Percentiles rank a stretch among this genome's conserved stretches.
phyloP scores from a whole-genome alignment of 805 yeast species.

The Lachancea thermotolerans region DNA sequence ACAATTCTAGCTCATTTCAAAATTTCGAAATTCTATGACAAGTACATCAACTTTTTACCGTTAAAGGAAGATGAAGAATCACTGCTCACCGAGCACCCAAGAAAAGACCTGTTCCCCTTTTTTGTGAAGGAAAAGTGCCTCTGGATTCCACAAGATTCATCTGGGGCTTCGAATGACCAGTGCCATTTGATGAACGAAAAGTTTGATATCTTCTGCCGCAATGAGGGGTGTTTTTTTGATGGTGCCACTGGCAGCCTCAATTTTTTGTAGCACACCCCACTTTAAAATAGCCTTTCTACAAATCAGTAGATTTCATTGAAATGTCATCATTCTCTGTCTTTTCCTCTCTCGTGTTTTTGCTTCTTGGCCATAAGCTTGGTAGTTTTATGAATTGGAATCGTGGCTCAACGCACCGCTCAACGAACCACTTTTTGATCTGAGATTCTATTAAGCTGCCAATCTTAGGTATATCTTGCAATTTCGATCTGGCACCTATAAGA shows the following conservation, averaged over 20 bases:
- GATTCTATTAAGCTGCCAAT: constrained; percentile 78
- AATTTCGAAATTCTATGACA: constrained; percentile 29
- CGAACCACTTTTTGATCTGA: constrained; percentile 79
- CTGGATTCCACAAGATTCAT: constrained; percentile 40
- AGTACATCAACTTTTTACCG: not conserved
- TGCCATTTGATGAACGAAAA: not conserved
- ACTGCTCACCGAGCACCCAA: not conserved
- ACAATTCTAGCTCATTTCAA: constrained; percentile 56
- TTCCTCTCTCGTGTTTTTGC: constrained; percentile 46
- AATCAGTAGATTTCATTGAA: constrained; percentile 7
- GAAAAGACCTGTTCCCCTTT: not conserved
- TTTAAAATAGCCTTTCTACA: not conserved
- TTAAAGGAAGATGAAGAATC: not conserved
- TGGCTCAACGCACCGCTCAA: constrained; percentile 90
- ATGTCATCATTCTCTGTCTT: constrained; percentile 12
- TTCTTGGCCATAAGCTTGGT: constrained; percentile 84
- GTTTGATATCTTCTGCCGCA: not conserved
- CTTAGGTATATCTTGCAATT: constrained; percentile 89
- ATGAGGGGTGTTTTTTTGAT: constrained; percentile 26
- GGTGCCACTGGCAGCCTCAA: not conserved
- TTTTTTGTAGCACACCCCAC: too few relatives aligned
- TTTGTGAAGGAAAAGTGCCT: constrained; percentile 13
- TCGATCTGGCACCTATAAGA: constrained; percentile 85
- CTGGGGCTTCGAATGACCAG: not conserved
- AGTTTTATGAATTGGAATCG: constrained; percentile 76